Conservation (phyloP, 345 rosid genomes). For the Cardamine chenopodiifolia region DNA sequence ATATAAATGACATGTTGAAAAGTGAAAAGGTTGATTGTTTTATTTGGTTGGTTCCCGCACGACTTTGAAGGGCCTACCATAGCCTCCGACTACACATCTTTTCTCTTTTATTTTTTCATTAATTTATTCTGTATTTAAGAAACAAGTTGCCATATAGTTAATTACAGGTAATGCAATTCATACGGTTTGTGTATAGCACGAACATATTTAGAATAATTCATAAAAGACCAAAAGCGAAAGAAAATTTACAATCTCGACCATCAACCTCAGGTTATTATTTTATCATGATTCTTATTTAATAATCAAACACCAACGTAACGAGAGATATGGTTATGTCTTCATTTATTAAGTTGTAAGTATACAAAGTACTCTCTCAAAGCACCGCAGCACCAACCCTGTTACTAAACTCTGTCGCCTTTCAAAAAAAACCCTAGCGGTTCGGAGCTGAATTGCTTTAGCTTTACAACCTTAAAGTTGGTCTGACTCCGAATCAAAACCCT, state of each 20-base stretch:
- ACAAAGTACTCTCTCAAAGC: constrained; percentile 4
- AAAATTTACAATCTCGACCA: constrained; percentile 26
- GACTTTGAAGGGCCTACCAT: constrained; percentile 36
- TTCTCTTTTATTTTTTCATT: background rate
- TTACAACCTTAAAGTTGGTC: constrained; percentile 41
- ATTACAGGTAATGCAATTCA: background rate
- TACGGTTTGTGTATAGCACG: background rate
- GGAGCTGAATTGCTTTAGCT: constrained; percentile 21
- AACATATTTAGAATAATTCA: background rate
- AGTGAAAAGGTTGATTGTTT: constrained; percentile 28
- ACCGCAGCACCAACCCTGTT: background rate
- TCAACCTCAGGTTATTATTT: constrained; percentile 17
- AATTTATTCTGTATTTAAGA: constrained; percentile 4
- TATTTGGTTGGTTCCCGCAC: constrained; percentile 52
- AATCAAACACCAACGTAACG: constrained; percentile 23
- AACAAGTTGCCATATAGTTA: constrained; percentile 3
- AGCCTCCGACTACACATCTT: constrained; percentile 13
- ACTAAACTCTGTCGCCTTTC: background rate
- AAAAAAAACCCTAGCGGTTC: background rate
- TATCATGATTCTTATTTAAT: constrained; percentile 15
- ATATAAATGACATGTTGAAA: constrained; percentile 34
- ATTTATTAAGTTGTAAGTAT: constrained; percentile 12
- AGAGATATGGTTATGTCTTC: constrained; percentile 6
- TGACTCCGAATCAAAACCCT: constrained; percentile 31
- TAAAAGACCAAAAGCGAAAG: constrained; percentile 17